Conservation (phyloP, 2,329 filamentous ascomycete genomes). For the Shiraia bambusicola region DNA sequence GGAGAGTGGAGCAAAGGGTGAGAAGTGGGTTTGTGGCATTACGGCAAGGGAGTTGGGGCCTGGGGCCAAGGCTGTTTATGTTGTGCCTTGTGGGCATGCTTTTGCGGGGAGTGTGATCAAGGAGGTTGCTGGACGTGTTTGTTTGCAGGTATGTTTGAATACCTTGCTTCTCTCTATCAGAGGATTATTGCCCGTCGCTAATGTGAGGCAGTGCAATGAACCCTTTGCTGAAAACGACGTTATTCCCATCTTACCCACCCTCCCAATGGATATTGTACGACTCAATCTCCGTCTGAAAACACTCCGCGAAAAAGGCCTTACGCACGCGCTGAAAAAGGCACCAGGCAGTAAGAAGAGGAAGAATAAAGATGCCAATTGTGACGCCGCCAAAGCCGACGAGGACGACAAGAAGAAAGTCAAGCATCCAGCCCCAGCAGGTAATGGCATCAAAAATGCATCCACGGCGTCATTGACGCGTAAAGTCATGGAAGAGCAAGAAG, state of each 20-base stretch:
- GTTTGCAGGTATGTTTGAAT: constrained; percentile 55
- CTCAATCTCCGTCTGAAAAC: constrained; percentile 66
- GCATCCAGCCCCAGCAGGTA: constrained; percentile 12
- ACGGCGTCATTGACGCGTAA: constrained; percentile 84
- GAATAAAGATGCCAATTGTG: constrained; percentile 53
- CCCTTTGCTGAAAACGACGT: constrained; percentile 72
- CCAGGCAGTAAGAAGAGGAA: constrained; percentile 70
- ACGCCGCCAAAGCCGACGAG: constrained; percentile 18
- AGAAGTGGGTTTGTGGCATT: constrained; percentile 79
- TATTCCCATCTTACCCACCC: constrained; percentile 76
- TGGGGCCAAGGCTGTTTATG: constrained; percentile 75
- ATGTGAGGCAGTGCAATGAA: constrained; percentile 65
- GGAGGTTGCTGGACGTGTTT: constrained; percentile 69
- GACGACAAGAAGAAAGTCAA: constrained; percentile 18
- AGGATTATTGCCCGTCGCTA: constrained; percentile 6
- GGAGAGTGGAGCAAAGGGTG: constrained; percentile 49
- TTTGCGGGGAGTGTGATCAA: constrained; percentile 86
- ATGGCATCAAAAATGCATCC: constrained; percentile 82
- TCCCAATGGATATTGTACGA: constrained; percentile 68
- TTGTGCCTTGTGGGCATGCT: constrained; percentile 93
- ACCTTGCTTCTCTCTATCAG: too few relatives aligned
- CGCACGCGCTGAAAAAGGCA: constrained; percentile 86
- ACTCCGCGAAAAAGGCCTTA: constrained; percentile 70
- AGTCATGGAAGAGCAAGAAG: constrained; percentile 84
- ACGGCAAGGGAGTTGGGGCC: constrained; percentile 85